Evolutionary conservation across 495 filamentous ascomycete genomes (phyloP).

Genomic region (Sporormia fimetaria): DNA sequence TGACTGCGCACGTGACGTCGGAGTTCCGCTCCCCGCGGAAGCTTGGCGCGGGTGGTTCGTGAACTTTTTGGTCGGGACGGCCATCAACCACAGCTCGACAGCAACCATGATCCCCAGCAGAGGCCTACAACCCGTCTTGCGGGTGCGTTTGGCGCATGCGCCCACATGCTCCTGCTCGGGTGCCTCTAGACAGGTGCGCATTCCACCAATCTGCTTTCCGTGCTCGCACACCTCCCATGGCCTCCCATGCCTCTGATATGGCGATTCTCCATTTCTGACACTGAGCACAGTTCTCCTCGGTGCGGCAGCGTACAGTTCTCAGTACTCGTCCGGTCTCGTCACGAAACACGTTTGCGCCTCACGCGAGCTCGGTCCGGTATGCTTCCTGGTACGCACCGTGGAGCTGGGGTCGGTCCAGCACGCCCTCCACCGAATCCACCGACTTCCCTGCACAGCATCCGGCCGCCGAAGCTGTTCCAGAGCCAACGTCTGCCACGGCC

Average conservation of each 20-base stretch:
- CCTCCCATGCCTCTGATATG: background rate
- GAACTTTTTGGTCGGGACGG: too few relatives aligned
- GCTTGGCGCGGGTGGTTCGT: too few relatives aligned
- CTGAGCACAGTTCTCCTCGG: conserved; percentile 17
- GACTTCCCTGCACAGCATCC: background rate
- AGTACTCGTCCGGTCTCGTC: conserved; percentile 3
- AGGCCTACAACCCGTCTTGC: conserved; percentile 19
- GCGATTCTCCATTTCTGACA: too few relatives aligned
- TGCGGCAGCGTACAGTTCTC: background rate
- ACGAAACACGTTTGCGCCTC: background rate
- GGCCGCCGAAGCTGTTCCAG: background rate
- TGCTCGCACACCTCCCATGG: background rate
- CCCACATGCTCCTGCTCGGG: conserved; percentile 1
- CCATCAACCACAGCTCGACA: too few relatives aligned
- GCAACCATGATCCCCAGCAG: conserved; percentile 20
- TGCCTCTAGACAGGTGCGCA: conserved; percentile 18
- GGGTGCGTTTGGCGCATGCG: background rate
- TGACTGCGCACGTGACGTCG: too few relatives aligned
- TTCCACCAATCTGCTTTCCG: background rate
- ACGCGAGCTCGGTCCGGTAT: conserved; percentile 9
- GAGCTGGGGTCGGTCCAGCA: conserved; percentile 9
- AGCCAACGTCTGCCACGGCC: background rate
- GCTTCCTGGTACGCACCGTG: conserved; percentile 21
- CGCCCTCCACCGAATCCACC: background rate
- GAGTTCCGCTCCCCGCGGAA: too few relatives aligned